These are phyloP conservation scores for Tetrahymena borealis DNA, from an alignment of 73 alveolate species.

Conservation along the genomic window DNA sequence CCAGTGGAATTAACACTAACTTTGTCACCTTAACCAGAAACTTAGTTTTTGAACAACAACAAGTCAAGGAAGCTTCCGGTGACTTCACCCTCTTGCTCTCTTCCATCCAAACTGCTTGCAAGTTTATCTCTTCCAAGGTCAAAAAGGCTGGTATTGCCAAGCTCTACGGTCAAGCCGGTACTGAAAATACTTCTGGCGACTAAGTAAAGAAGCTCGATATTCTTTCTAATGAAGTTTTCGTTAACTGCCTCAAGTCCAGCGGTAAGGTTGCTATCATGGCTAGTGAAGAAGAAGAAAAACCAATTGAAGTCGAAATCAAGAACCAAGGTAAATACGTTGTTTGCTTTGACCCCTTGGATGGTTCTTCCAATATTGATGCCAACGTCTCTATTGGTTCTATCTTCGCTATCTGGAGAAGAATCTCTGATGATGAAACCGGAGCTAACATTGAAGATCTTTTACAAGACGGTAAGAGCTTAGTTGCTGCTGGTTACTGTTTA, in stretches of 20 bases:
- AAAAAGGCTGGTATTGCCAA: conserved; percentile 55
- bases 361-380: conserved; percentile 55
- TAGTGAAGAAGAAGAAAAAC: conserved; percentile 33
- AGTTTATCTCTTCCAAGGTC: conserved; percentile 15
- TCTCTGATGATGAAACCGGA: neutral
- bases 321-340: conserved; percentile 46
- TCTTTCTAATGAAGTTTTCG: conserved; percentile 27
- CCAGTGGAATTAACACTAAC: neutral
- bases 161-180: conserved; percentile 58
- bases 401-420: conserved; percentile 60
- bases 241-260: conserved; percentile 19
- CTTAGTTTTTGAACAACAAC: neutral
- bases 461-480: conserved; percentile 48
- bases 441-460: neutral
- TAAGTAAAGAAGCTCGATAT: conserved; percentile 37
- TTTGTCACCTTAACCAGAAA: neutral
- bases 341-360: conserved; percentile 74
- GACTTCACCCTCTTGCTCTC: neutral
- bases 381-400: conserved; percentile 71
- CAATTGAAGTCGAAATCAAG: neutral
- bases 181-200: conserved; percentile 49
- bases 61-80: neutral
- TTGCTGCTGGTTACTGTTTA: conserved; percentile 55
- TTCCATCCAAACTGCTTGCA: conserved; percentile 44
- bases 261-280: conserved; percentile 36